These are phyloP conservation scores for Leccinum longicurvipes DNA, from an alignment of 768 basidiomycete species.

Conservation along the genomic window DNA sequence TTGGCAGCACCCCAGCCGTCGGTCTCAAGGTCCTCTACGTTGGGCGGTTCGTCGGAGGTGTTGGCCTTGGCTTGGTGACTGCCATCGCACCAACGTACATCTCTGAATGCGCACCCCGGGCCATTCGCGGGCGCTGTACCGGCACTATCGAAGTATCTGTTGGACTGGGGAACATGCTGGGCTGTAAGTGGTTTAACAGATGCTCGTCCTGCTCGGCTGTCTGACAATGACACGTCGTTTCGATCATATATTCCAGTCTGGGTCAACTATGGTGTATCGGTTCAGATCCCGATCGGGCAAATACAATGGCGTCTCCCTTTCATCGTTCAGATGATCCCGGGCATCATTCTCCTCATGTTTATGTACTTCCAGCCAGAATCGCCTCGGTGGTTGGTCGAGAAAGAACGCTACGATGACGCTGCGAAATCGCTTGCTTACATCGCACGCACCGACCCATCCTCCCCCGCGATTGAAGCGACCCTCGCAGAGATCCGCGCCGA, in stretches of 20 bases:
- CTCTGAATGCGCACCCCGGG: constrained; percentile 36
- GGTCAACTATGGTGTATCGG: constrained; percentile 34
- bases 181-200: constrained; percentile 23
- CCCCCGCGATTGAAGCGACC: constrained; percentile 29
- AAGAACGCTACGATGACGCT: constrained; percentile 34
- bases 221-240: not conserved
- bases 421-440: constrained; percentile 31
- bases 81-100: constrained; percentile 37
- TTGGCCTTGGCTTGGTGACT: constrained; percentile 42
- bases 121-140: constrained; percentile 38
- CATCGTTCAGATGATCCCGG: constrained; percentile 39
- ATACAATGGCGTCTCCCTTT: constrained; percentile 39
- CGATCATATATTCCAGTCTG: constrained; percentile 24
- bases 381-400: constrained; percentile 40
- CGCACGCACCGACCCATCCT: constrained; percentile 19
- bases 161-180: constrained; percentile 35
- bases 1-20: constrained; percentile 25
- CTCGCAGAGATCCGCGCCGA: constrained; percentile 36
- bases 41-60: constrained; percentile 45
- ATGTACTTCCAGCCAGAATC: constrained; percentile 42
- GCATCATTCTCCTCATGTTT: constrained; percentile 32
- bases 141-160: constrained; percentile 32
- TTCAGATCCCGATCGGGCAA: constrained; percentile 24
- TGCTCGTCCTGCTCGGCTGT: not conserved
- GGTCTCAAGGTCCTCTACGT: constrained; percentile 32